Conservation (phyloP, 352 stramenopile genomes). For the Phytophthora sp. region DNA sequence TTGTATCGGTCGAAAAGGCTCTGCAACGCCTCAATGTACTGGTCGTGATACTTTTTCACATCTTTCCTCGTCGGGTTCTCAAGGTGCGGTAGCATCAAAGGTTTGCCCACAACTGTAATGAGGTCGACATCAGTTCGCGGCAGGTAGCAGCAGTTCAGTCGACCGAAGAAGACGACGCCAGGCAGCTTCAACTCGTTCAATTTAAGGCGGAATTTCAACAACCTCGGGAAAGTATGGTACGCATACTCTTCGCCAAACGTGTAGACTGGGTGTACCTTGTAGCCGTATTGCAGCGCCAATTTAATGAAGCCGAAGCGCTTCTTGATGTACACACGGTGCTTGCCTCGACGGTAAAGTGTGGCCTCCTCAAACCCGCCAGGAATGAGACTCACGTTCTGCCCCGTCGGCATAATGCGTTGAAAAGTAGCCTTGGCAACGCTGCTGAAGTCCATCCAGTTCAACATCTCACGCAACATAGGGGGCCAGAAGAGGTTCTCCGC, state of each 20-base stretch:
- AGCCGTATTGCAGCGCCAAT: conserved; percentile 87
- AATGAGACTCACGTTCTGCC: conserved; percentile 74
- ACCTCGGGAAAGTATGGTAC: conserved; percentile 82
- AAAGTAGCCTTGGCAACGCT: conserved; percentile 57
- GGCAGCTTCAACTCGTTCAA: conserved; percentile 87
- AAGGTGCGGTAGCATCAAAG: conserved; percentile 85
- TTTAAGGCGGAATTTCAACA: conserved; percentile 67
- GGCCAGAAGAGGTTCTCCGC: conserved; percentile 71
- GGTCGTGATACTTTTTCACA: conserved; percentile 88
- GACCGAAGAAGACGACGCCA: conserved; percentile 63
- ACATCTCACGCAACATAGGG: conserved; percentile 57
- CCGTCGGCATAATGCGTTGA: conserved; percentile 45
- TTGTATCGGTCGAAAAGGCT: conserved; percentile 90
- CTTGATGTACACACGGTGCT: conserved; percentile 90
- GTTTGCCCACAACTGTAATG: conserved; percentile 89
- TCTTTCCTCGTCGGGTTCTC: conserved; percentile 87
- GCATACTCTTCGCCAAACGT: conserved; percentile 90
- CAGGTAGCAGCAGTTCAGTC: conserved; percentile 81
- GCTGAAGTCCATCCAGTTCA: conserved; percentile 65
- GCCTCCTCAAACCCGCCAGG: conserved; percentile 96
- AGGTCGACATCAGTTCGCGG: conserved; percentile 72
- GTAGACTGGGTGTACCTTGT: conserved; percentile 89
- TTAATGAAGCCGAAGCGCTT: conserved; percentile 92
- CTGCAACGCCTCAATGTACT: conserved; percentile 86
- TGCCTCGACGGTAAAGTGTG: conserved; percentile 76